Conservation (phyloP, 2,329 filamentous ascomycete species). For the Ceratocystis diversiconidia region DNA sequence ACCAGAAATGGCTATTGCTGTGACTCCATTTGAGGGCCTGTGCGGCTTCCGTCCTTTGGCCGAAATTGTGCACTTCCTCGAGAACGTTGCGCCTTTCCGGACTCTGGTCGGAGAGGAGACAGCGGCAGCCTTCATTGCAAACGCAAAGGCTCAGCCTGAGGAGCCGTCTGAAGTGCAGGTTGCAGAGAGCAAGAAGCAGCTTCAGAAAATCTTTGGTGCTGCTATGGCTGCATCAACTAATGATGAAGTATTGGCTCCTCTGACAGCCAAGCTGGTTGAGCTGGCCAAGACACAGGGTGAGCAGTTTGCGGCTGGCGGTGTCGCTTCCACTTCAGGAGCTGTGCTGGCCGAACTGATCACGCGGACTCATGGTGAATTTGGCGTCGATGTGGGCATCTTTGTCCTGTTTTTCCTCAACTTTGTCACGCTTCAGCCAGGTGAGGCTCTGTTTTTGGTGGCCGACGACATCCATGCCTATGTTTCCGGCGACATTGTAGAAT, state of each 20-base stretch:
- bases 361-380: constrained; percentile 71
- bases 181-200: constrained; percentile 54
- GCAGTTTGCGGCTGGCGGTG: constrained; percentile 61
- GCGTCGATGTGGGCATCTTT: constrained; percentile 80
- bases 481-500: constrained; percentile 90
- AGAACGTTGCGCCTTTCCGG: constrained; percentile 41
- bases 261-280: constrained; percentile 46
- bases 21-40: constrained; percentile 89
- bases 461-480: constrained; percentile 97
- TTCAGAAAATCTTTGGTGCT: constrained; percentile 60
- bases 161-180: constrained; percentile 35
- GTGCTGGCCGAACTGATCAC: constrained; percentile 63
- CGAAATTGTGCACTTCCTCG: constrained; percentile 77
- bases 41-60: constrained; percentile 83
- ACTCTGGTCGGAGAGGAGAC: constrained; percentile 52
- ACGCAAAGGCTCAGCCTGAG: constrained; percentile 29
- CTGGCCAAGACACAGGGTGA: constrained; percentile 53
- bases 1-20: constrained; percentile 96
- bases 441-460: constrained; percentile 90
- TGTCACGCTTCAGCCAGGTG: constrained; percentile 71
- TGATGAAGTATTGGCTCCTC: constrained; percentile 36
- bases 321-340: constrained; percentile 50
- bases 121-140: constrained; percentile 41
- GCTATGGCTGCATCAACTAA: constrained; percentile 67
- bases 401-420: constrained; percentile 97